phyloP scores from a whole-genome alignment of 2,329 filamentous ascomycete species.

The Lasiodiplodia theobromae region DNA sequence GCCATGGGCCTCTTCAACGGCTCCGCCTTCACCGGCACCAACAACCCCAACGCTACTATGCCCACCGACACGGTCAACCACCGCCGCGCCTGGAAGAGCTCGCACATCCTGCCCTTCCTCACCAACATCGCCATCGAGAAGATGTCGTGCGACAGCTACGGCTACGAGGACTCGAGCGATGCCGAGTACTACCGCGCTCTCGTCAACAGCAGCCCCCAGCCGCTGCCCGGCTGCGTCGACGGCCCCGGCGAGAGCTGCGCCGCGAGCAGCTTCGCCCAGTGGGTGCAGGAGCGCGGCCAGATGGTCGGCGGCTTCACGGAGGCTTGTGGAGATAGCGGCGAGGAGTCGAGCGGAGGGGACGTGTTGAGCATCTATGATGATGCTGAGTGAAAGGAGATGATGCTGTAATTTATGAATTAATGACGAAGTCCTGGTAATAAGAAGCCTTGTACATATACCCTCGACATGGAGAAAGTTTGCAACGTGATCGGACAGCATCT shows the following conservation, averaged over 20 bases:
- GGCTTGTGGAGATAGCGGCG: constrained; percentile 48
- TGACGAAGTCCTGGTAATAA: not conserved
- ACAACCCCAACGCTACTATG: constrained; percentile 69
- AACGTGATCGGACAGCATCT: no score
- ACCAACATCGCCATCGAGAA: constrained; percentile 72
- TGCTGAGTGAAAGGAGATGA: not conserved
- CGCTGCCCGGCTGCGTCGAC: constrained; percentile 55
- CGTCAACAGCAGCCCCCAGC: constrained; percentile 60
- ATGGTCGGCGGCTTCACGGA: constrained; percentile 53
- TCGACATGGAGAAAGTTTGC: no score
- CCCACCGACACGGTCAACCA: constrained; percentile 69
- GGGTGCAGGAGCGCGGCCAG: constrained; percentile 52
- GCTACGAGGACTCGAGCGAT: constrained; percentile 52
- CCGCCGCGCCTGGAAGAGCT: constrained; percentile 68
- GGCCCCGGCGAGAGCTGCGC: constrained; percentile 61
- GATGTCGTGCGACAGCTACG: constrained; percentile 67
- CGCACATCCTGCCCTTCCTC: constrained; percentile 69
- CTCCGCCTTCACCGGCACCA: constrained; percentile 61
- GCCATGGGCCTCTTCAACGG: constrained; percentile 76
- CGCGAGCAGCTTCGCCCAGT: constrained; percentile 51
- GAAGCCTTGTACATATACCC: not conserved
- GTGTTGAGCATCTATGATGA: constrained; percentile 43
- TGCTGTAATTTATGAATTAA: not conserved
- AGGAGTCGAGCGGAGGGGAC: constrained; percentile 49
- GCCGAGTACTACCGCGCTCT: constrained; percentile 61